These are phyloP conservation scores for Thuidium tamariscinum DNA, from an alignment of 225 moss, liverwort and hornwort genomes.

Conservation along the genomic window DNA sequence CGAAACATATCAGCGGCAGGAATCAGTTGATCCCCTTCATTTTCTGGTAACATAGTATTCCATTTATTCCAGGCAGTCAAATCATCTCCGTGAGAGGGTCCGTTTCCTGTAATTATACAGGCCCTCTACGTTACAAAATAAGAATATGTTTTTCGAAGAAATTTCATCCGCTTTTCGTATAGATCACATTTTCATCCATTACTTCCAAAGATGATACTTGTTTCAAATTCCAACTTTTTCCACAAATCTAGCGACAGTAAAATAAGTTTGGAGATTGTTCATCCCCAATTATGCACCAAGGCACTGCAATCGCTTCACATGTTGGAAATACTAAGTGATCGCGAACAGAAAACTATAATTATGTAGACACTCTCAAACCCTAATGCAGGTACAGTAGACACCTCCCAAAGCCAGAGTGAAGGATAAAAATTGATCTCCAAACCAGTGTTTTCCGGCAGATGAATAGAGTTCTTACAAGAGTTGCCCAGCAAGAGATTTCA, in stretches of 20 bases:
- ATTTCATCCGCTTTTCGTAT: neutral
- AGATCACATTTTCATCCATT: neutral
- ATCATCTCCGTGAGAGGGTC: constrained; percentile 24
- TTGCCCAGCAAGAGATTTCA: neutral
- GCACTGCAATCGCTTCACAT: neutral
- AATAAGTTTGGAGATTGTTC: neutral
- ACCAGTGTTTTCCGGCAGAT: neutral
- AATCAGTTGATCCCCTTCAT: constrained; percentile 32
- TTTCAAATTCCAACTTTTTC: neutral
- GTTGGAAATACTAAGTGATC: neutral
- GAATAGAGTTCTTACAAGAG: neutral
- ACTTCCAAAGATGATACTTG: neutral
- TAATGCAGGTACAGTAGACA: neutral
- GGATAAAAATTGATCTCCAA: neutral
- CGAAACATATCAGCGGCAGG: constrained; percentile 45
- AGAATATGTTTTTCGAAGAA: neutral
- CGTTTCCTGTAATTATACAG: constrained; percentile 12
- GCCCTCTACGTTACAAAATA: constrained; percentile 3
- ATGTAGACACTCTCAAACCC: neutral
- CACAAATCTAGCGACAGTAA: neutral
- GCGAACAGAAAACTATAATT: neutral
- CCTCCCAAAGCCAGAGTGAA: neutral
- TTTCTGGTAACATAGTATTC: constrained; percentile 26
- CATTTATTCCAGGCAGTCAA: constrained; percentile 40
- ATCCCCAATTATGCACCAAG: neutral